Percentiles rank a stretch among this genome's conserved stretches.
These are phyloP conservation scores for Aspergillus wentii DNA, from an alignment of 495 filamentous ascomycete genomes.

Conservation along the genomic window DNA sequence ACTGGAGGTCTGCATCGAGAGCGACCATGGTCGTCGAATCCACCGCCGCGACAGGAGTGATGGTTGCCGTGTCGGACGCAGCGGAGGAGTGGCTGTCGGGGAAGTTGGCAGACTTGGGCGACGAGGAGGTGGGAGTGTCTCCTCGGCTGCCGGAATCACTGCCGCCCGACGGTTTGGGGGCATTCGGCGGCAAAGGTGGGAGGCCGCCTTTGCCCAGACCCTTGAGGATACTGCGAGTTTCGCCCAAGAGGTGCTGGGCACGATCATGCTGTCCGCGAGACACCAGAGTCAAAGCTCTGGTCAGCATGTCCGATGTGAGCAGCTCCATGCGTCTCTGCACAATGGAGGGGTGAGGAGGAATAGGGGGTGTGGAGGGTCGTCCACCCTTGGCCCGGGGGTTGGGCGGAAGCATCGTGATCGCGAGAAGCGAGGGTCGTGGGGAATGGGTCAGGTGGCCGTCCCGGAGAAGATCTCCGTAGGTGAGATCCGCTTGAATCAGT, in stretches of 20 bases:
- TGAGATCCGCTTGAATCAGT: slow-evolving; percentile 90
- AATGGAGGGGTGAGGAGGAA: slow-evolving; percentile 91
- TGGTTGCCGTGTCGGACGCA: slow-evolving; percentile 47
- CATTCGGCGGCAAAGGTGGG: slow-evolving; percentile 73
- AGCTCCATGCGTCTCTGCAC: slow-evolving; percentile 98
- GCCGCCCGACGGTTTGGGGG: slow-evolving; percentile 21
- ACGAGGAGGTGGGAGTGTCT: slow-evolving; percentile 34
- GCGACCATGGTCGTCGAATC: slow-evolving; percentile 75
- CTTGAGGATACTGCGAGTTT: slow-evolving; percentile 93
- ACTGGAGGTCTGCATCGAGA: slow-evolving; percentile 85
- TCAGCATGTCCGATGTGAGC: slow-evolving; percentile 97
- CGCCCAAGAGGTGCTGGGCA: slow-evolving; percentile 82
- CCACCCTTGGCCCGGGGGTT: slow-evolving; percentile 55
- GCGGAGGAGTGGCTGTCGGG: slow-evolving; percentile 35
- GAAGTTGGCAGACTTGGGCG: slow-evolving; percentile 40
- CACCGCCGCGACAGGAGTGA: slow-evolving; percentile 66
- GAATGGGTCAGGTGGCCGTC: slow-evolving; percentile 86
- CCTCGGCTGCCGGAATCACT: slow-evolving; percentile 36
- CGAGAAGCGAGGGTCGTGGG: slow-evolving; percentile 85
- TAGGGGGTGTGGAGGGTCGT: slow-evolving; percentile 68
- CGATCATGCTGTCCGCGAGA: slow-evolving; percentile 90
- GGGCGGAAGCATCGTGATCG: slow-evolving; percentile 96
- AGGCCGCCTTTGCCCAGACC: slow-evolving; percentile 93
- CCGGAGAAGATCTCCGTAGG: slow-evolving; percentile 88
- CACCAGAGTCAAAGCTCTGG: slow-evolving; percentile 83